Percentiles rank a stretch among this genome's conserved stretches.
Conservation (phyloP, 768 basidiomycete species). For the Ephemerocybe angulata region DNA sequence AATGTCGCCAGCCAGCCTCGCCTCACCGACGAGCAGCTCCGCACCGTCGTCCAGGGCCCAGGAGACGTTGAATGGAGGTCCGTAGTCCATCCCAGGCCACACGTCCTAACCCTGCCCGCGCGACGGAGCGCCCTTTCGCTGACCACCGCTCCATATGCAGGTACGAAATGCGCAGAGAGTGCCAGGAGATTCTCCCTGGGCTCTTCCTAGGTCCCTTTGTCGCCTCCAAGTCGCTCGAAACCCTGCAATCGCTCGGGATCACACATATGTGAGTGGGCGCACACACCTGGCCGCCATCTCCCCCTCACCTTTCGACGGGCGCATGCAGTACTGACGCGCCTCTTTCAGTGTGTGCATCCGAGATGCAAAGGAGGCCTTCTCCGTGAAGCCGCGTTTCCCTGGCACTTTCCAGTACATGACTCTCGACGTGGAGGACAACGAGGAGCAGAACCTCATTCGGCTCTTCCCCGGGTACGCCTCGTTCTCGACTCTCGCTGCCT, state of each 20-base stretch:
- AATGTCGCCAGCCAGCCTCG: slow-evolving; percentile 2
- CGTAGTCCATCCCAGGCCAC: no score
- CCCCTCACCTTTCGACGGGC: slow-evolving; percentile 12
- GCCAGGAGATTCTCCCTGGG: slow-evolving; percentile 84
- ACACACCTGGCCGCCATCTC: slow-evolving; percentile 10
- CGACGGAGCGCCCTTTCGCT: not conserved
- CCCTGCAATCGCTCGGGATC: slow-evolving; percentile 59
- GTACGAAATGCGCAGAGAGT: slow-evolving; percentile 95
- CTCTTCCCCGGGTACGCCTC: slow-evolving; percentile 74
- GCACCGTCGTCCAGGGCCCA: slow-evolving; percentile 70
- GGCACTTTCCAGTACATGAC: slow-evolving; percentile 75
- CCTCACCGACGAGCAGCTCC: slow-evolving; percentile 42
- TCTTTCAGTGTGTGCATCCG: slow-evolving; percentile 75
- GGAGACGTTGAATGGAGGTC: slow-evolving; percentile 84
- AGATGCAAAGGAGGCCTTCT: slow-evolving; percentile 86
- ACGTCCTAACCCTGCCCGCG: no score
- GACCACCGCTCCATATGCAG: slow-evolving; percentile 30
- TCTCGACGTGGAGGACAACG: slow-evolving; percentile 85
- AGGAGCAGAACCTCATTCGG: slow-evolving; percentile 92
- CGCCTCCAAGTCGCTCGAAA: slow-evolving; percentile 77
- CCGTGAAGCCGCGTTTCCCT: slow-evolving; percentile 81
- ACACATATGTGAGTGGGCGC: slow-evolving; percentile 68
- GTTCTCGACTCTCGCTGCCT: not conserved
- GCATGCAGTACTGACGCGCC: no score
- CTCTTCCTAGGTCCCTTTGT: slow-evolving; percentile 85